Evolutionary conservation across 768 basidiomycete species (phyloP).

Genomic region (Leucosporidium scottii): DNA sequence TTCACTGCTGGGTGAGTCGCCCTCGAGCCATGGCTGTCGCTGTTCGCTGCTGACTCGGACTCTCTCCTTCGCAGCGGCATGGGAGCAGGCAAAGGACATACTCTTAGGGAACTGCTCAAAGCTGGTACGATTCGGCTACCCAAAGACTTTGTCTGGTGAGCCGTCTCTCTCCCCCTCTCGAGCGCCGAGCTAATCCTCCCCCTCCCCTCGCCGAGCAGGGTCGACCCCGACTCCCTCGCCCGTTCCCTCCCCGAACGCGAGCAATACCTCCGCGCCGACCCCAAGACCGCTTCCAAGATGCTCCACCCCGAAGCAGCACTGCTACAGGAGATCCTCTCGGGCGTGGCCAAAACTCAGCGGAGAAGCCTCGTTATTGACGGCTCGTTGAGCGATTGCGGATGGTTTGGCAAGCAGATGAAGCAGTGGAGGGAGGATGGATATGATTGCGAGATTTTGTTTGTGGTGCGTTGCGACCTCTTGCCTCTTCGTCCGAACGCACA

Average conservation of each 20-base stretch:
- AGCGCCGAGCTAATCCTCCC: background rate
- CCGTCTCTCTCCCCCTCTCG: background rate
- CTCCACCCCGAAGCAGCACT: constrained; percentile 39
- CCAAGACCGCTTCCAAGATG: constrained; percentile 27
- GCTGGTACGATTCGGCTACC: constrained; percentile 31
- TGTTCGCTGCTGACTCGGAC: background rate
- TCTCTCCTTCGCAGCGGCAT: constrained; percentile 19
- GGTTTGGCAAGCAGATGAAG: constrained; percentile 37
- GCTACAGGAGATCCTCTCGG: constrained; percentile 37
- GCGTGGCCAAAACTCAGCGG: constrained; percentile 26
- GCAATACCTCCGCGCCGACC: constrained; percentile 32
- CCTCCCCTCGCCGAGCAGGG: constrained; percentile 26
- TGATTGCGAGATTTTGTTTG: constrained; percentile 39
- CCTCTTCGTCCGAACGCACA: background rate
- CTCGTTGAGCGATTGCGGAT: constrained; percentile 34
- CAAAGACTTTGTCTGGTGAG: constrained; percentile 37
- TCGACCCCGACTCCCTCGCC: constrained; percentile 39
- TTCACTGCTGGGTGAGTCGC: constrained; percentile 38
- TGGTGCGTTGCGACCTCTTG: constrained; percentile 19
- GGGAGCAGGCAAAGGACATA: constrained; percentile 38
- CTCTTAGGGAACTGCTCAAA: constrained; percentile 32
- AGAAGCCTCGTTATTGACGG: constrained; percentile 39
- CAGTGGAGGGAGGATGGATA: constrained; percentile 27
- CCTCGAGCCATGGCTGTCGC: background rate
- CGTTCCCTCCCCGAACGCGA: constrained; percentile 37